These are phyloP conservation scores for Thuja plicata DNA, from an alignment of 83 land plant genomes.

Conservation along the genomic window DNA sequence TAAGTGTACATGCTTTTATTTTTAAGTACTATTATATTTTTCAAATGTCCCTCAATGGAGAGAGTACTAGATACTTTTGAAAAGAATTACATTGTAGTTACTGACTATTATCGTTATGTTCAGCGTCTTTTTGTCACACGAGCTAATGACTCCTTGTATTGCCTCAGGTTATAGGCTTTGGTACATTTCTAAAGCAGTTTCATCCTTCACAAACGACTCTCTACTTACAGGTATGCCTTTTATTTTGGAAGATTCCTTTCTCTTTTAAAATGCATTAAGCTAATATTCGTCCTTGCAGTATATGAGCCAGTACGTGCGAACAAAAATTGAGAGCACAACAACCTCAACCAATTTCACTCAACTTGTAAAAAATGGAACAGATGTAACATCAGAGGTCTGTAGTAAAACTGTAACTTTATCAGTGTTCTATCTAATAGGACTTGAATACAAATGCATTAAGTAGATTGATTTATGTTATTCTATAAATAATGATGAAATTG, in stretches of 20 bases:
- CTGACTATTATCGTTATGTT: not conserved
- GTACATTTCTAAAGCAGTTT: conserved; percentile 44
- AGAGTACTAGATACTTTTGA: too few species aligned
- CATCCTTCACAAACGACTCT: conserved; percentile 36
- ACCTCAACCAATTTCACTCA: conserved; percentile 9
- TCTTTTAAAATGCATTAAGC: not conserved
- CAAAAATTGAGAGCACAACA: conserved; percentile 30
- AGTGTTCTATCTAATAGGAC: not conserved
- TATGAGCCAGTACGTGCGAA: conserved; percentile 45
- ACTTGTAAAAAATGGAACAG: conserved; percentile 15
- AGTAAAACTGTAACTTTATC: not conserved
- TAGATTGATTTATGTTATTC: not conserved
- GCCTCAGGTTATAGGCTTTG: conserved; percentile 40
- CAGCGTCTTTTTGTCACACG: not conserved
- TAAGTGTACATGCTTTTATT: too few species aligned
- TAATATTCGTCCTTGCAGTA: conserved; percentile 18
- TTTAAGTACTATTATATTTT: not conserved
- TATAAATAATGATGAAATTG: not conserved
- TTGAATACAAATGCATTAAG: not conserved
- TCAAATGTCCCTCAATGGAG: not conserved
- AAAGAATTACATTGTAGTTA: not conserved
- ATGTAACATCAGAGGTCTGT: conserved; percentile 35
- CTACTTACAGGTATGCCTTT: conserved; percentile 34
- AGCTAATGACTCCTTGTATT: not conserved
- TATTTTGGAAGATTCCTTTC: conserved; percentile 2